Evolutionary conservation across 1,284 basidiomycete genomes (phyloP), one percentile per base, ranked within the genome.

Genomic region (Entoloma clypeatum): DNA sequence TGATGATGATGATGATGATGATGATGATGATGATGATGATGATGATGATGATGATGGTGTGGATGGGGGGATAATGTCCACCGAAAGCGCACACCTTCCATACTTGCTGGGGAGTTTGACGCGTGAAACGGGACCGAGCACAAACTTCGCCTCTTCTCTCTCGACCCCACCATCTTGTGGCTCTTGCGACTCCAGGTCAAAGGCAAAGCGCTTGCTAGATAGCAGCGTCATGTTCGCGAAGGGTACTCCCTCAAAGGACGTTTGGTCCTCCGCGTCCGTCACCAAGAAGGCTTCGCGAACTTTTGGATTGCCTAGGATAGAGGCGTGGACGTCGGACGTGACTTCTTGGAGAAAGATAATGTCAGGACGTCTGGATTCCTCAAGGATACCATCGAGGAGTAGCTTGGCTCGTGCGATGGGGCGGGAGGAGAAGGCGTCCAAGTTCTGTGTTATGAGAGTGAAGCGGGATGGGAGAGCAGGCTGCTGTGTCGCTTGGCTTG

Each of bases 141-240:
- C 51, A 45, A 61, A 28, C 52, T 57, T 60, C 13, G n/a, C n/a
- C n/a, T 19, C 33, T 21, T 40, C 56, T 56, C 54, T 44, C 41
- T 59, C 57, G 25, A 40, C 44, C 40, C 40, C 49, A 41, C 50
- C 48, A 24, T 26, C 45, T 44, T 50, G 53, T n/a, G n/a, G n/a
- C 44, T 53, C 44, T 50, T 54, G 49, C 29, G 53, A 55, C 21
- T 51, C 47, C 44, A 53, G 33, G 36, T 11, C 27, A 32, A 42
- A 61, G 54, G 44, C 44, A 52, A 67, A 67, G 42, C 61, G 65
- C 43, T 10, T 42, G 11, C 43, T 57, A 41, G 62, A 65, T 32
- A 68, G 55, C 51, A 69, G 52, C 21, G 61, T 67, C 67, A 69
- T 66, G 47, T 43, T 69, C 50, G 64, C 55, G 55, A 68, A 67